Evolutionary conservation across 805 yeast genomes (phyloP), one percentile per base, ranked within the genome.

Genomic region (Spathaspora gorwiae): DNA sequence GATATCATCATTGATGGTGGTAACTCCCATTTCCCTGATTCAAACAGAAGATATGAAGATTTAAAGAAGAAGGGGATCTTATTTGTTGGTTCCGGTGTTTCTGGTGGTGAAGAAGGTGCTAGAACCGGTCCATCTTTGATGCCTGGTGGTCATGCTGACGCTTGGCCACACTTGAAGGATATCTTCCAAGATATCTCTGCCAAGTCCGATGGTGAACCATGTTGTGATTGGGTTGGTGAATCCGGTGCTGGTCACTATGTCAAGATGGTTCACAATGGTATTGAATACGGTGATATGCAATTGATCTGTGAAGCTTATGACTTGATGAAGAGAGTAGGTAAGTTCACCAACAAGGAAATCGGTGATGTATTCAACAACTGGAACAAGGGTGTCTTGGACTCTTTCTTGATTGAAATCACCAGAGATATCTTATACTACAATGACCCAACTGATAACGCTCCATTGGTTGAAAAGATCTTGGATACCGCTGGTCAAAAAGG

Each of bases 81-180:
- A 55, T 94, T 89, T 59, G 98, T 92, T 54, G 99, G 99, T 64
- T 90, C 97, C 52, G 99, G 99, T 86, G 98, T 94, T 54, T 92
- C 98, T 59, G 99, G 99, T 74, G 99, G 99, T 79, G 99, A 92
- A 76, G 99, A 92, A 72, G 99, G 99, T 80, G 99, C 99, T 61
- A 88, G 99, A 76, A 81, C 87, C 73, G 99, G 99, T 64, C 99
- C 99, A 52, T 90, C 98, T 52, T 80, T 92, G 72, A 92, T 92
- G 99, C 99, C 99, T 60, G 99, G 99, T 83, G 99, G 99, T 68
- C 87, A 89, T 66, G 80, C 76, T 59, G 96, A 87, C 62, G 99
- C 99, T 54, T 92, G 99, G 99, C 98, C 98, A 57, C 95, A 88
- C 75, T 87, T 92, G 66, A 92, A 92, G 83, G 84, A 82, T 52